phyloP scores from a whole-genome alignment of 202 grass and related monocot genomes.

The Zizania palustris region DNA sequence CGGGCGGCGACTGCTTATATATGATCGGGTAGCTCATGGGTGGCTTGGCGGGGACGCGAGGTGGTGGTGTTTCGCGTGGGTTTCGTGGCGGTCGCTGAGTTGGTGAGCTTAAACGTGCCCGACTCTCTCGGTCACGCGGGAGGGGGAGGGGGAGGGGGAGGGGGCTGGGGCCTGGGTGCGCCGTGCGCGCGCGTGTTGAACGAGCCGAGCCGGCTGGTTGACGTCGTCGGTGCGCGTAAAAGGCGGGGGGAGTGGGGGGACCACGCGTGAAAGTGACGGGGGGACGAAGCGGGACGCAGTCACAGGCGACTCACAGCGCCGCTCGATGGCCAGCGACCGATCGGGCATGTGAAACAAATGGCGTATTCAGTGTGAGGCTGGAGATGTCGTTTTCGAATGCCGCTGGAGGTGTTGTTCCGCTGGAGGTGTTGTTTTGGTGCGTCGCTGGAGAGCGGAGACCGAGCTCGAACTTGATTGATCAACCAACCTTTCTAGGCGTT shows the following conservation, averaged over 20 bases:
- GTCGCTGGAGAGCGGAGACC: too few relatives aligned
- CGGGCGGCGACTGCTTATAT: neutral
- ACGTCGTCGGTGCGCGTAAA: neutral
- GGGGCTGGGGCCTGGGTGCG: too few relatives aligned
- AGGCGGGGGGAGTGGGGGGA: too few relatives aligned
- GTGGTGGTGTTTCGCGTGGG: slow-evolving; percentile 21
- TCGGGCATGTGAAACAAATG: too few relatives aligned
- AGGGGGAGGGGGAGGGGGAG: neutral
- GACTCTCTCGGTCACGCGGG: neutral
- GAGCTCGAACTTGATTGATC: too few relatives aligned
- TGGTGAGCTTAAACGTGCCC: neutral
- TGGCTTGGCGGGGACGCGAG: neutral
- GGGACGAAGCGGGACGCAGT: too few relatives aligned
- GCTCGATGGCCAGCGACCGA: too few relatives aligned
- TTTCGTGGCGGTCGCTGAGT: neutral
- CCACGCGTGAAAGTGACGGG: neutral
- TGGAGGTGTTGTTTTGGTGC: too few relatives aligned
- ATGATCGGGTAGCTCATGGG: neutral
- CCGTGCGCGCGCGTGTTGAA: neutral
- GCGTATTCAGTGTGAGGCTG: neutral
- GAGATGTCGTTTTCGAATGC: neutral
- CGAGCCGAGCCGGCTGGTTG: neutral
- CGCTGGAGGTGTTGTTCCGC: too few relatives aligned
- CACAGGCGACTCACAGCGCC: too few relatives aligned
- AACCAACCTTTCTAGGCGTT: too few relatives aligned